Evolutionary conservation across 208 protist species (phyloP), one percentile per base, ranked within the genome.

Genomic region (Leishmania arabica): DNA sequence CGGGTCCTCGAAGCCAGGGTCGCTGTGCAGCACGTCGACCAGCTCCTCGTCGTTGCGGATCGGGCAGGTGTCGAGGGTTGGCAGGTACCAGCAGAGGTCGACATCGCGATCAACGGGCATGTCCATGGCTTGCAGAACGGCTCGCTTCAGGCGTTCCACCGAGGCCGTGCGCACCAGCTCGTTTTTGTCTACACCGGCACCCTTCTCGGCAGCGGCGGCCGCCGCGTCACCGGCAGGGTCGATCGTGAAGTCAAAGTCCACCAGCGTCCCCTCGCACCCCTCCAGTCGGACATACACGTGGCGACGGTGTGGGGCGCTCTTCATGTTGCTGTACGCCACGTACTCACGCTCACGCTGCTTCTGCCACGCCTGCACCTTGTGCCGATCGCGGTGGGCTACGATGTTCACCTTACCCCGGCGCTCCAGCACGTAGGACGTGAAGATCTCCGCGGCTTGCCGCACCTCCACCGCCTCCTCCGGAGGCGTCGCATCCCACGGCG

Each of bases 241-340:
- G 85, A 98, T 95, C 64, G 86, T 85, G 81, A 92, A 95, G 77
- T 98, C 93, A 80, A 98, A 98, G 45, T 91, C 88, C 51, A 96
- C 89, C n/a, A 98, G n/a, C 45, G 83, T 89, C n/a, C 86, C 87
- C 73, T 98, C 95, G 78, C 95, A 98, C 49, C 95, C 95, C 77
- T 98, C 95, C 49, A 98, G 84, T 53, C 91, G 88, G 34, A 82
- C 91, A 77, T 95, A 96, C 45, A 98, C 93, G 86, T 96, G 93
- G 45, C 95, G 95, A 15, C 81, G 83, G 83, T 95, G 88, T 45
- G 93, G 93, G 47, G 88, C 91, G 40, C 68, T 45, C 42, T 84
- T 81, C 42, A 96, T 69, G 73, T 81, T 85, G 21, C 79, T 69
- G 86, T 94, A 92, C 27, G 81, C 90, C 56, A 86, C 81, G 83